A percentile compares a stretch with the other conserved stretches of the same genome.
Evolutionary conservation across 1,284 basidiomycete species (phyloP).

Genomic region (Phellopilus nigrolimitatus): DNA sequence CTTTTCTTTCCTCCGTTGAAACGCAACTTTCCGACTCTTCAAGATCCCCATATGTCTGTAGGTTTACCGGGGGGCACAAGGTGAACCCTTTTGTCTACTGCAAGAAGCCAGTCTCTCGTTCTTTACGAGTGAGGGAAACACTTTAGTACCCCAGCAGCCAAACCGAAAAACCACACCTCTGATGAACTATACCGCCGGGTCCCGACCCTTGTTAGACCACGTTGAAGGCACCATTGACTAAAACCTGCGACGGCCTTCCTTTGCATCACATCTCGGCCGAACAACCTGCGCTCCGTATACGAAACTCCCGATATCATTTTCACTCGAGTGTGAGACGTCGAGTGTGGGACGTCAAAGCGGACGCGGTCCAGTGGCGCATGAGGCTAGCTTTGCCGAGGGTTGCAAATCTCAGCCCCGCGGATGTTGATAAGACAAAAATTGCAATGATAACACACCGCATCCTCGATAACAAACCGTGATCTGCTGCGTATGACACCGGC

Average conservation of each 20-base stretch:
- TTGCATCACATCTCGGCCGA: conserved; percentile 5
- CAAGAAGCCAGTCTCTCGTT: too few relatives aligned
- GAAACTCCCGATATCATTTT: not conserved
- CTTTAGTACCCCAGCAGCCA: too few relatives aligned
- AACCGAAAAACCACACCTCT: too few relatives aligned
- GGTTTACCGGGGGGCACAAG: too few relatives aligned
- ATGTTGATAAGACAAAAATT: not conserved
- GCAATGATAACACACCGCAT: not conserved
- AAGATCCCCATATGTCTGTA: not conserved
- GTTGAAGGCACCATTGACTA: not conserved
- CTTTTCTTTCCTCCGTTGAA: not conserved
- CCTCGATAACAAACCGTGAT: not conserved
- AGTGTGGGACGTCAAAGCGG: not conserved
- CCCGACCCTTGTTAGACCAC: not conserved
- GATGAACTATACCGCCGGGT: too few relatives aligned
- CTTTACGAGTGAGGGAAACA: too few relatives aligned
- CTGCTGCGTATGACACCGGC: not conserved
- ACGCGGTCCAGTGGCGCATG: too few relatives aligned
- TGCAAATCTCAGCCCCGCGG: conserved; percentile 1
- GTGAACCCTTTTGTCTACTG: too few relatives aligned
- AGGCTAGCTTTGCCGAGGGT: too few relatives aligned
- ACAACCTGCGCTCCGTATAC: not conserved
- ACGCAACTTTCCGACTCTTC: not conserved
- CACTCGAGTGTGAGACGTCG: not conserved
- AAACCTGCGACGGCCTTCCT: not conserved